These are phyloP conservation scores for Malus asiatica DNA, from an alignment of 306 rosid species.

Conservation along the genomic window DNA sequence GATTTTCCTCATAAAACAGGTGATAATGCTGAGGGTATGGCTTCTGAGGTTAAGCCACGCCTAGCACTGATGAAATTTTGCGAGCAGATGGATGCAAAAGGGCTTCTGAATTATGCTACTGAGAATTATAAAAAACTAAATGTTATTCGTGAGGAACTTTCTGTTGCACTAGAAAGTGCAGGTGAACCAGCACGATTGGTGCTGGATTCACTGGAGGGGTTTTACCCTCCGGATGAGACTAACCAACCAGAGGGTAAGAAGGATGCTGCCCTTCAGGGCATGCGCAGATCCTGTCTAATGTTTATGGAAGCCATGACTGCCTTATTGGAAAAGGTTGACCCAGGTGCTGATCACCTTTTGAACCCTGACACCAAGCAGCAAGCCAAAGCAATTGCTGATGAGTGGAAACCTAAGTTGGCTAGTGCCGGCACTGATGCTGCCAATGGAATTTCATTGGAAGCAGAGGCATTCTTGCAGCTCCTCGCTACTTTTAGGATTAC, in stretches of 20 bases:
- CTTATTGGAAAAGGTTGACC: slow-evolving; percentile 63
- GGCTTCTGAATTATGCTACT: slow-evolving; percentile 56
- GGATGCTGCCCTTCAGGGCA: slow-evolving; percentile 68
- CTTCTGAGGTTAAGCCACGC: slow-evolving; percentile 51
- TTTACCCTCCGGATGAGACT: slow-evolving; percentile 64
- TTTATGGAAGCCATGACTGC: slow-evolving; percentile 64
- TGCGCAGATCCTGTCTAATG: slow-evolving; percentile 53
- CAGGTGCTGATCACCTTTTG: slow-evolving; percentile 64
- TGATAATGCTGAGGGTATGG: slow-evolving; percentile 50
- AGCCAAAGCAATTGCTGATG: slow-evolving; percentile 88
- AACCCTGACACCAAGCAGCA: slow-evolving; percentile 82
- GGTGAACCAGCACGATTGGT: slow-evolving; percentile 55
- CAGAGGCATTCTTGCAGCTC: slow-evolving; percentile 84
- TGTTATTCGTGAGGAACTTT: slow-evolving; percentile 48
- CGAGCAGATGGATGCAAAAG: slow-evolving; percentile 66
- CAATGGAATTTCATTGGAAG: slow-evolving; percentile 85
- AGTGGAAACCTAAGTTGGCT: slow-evolving; percentile 79
- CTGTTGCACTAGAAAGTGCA: slow-evolving; percentile 66
- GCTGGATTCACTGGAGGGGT: slow-evolving; percentile 80
- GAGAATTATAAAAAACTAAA: slow-evolving; percentile 40
- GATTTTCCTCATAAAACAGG: slow-evolving; percentile 45
- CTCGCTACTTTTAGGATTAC: slow-evolving; percentile 71
- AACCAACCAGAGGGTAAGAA: slow-evolving; percentile 42
- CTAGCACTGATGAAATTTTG: slow-evolving; percentile 52
- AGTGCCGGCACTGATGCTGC: slow-evolving; percentile 64